phyloP scores from a whole-genome alignment of 1,284 basidiomycete species.

The Boletellus sp. region DNA sequence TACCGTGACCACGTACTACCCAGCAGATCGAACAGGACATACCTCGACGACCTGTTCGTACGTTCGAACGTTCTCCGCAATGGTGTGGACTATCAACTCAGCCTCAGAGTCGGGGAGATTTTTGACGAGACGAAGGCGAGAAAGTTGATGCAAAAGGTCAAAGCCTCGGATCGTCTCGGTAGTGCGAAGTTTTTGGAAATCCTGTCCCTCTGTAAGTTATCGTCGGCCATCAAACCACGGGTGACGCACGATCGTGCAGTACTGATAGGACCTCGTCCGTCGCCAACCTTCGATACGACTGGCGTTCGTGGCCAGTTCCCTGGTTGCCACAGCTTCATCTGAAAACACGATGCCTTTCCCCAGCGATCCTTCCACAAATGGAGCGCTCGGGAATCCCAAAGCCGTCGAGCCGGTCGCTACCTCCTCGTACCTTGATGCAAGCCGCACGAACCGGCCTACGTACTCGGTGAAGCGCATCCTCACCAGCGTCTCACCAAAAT shows the following conservation, averaged over 20 bases:
- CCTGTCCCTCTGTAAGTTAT: constrained; percentile 37
- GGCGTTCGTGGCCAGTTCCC: constrained; percentile 66
- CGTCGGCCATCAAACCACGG: background rate
- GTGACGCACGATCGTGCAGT: constrained; percentile 52
- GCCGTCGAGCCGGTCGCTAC: constrained; percentile 60
- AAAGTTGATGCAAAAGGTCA: constrained; percentile 73
- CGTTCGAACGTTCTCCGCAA: constrained; percentile 66
- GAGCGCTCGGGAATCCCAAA: constrained; percentile 56
- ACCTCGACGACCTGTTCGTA: constrained; percentile 93
- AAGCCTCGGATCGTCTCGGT: constrained; percentile 56
- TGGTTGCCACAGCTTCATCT: constrained; percentile 56
- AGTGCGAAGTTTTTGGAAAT: constrained; percentile 47
- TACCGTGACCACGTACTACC: background rate
- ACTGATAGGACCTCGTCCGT: constrained; percentile 61
- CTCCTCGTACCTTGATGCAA: constrained; percentile 80
- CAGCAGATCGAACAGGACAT: constrained; percentile 22
- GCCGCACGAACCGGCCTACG: constrained; percentile 66
- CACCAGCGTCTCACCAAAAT: constrained; percentile 79
- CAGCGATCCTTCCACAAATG: constrained; percentile 46
- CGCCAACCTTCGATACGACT: constrained; percentile 81
- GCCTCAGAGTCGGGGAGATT: constrained; percentile 64
- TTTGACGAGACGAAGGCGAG: constrained; percentile 60
- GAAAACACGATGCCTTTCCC: constrained; percentile 70
- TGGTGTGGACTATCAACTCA: constrained; percentile 69
- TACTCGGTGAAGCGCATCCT: constrained; percentile 79